These are phyloP conservation scores for Hyphodiscus hymeniophilus DNA, from an alignment of 495 filamentous ascomycete species.

Conservation along the genomic window DNA sequence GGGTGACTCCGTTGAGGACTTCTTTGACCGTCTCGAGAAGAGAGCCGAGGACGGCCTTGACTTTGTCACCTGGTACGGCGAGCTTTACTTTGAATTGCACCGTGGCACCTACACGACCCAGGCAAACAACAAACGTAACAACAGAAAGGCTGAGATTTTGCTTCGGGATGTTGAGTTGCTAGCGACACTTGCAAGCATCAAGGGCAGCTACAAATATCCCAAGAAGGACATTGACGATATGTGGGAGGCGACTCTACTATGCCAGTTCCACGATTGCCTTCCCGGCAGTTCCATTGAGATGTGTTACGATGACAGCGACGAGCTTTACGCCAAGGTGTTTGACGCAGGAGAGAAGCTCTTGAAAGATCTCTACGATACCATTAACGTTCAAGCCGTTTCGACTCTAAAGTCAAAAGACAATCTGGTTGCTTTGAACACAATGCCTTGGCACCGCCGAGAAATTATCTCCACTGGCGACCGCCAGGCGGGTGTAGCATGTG, in stretches of 20 bases:
- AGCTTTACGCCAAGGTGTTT: slow-evolving; percentile 81
- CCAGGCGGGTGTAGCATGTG: slow-evolving; percentile 38
- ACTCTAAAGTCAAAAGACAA: slow-evolving; percentile 37
- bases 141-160: slow-evolving; percentile 75
- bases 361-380: slow-evolving; percentile 42
- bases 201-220: slow-evolving; percentile 73
- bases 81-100: slow-evolving; percentile 96
- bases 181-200: slow-evolving; percentile 77
- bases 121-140: slow-evolving; percentile 92
- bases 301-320: slow-evolving; percentile 89
- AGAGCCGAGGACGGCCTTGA: slow-evolving; percentile 60
- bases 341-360: slow-evolving; percentile 63
- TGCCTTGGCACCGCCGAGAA: slow-evolving; percentile 74
- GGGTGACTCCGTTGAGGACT: slow-evolving; percentile 92
- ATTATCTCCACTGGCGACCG: slow-evolving; percentile 51
- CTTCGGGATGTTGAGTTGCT: slow-evolving; percentile 81
- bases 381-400: slow-evolving; percentile 41
- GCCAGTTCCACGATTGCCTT: slow-evolving; percentile 95
- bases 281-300: slow-evolving; percentile 95
- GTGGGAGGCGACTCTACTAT: slow-evolving; percentile 82
- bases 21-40: slow-evolving; percentile 77
- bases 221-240: slow-evolving; percentile 86
- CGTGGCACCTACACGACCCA: slow-evolving; percentile 96
- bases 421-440: slow-evolving; percentile 33
- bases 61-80: slow-evolving; percentile 95